phyloP scores from a whole-genome alignment of 306 rosid genomes.

The Ormosia semicastrata region DNA sequence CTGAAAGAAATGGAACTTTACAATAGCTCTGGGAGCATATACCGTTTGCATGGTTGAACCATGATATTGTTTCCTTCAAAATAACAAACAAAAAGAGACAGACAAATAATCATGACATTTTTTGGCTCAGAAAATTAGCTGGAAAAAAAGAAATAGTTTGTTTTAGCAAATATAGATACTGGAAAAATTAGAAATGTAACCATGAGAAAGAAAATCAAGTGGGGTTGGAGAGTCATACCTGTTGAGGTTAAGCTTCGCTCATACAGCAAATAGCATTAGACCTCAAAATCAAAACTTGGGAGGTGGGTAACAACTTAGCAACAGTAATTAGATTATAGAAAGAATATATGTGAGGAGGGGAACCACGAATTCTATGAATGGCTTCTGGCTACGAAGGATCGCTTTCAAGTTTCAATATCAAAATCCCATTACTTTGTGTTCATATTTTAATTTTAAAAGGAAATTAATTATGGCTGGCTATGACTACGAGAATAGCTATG shows the following conservation, averaged over 20 bases:
- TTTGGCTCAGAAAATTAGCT: neutral
- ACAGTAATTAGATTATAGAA: neutral
- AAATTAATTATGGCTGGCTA: neutral
- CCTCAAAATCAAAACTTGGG: too few relatives aligned
- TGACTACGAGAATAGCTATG: neutral
- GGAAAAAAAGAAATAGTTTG: neutral
- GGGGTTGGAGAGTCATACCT: neutral
- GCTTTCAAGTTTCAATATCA: conserved; percentile 10
- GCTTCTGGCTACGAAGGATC: neutral
- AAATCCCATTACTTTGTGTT: neutral
- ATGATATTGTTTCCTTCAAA: conserved; percentile 44
- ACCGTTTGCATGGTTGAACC: conserved; percentile 64
- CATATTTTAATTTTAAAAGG: neutral
- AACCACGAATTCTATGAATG: conserved; percentile 25
- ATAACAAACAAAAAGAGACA: neutral
- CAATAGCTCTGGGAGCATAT: conserved; percentile 42
- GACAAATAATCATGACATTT: neutral
- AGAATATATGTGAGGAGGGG: neutral
- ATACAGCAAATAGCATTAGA: neutral
- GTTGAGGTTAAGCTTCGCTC: neutral
- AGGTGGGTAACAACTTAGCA: neutral
- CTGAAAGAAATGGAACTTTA: conserved; percentile 28
- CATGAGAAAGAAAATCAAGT: neutral
- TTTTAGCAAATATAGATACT: neutral
- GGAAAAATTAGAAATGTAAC: neutral